These are phyloP conservation scores for Phlegmacium glaucopus DNA, from an alignment of 768 basidiomycete genomes.

Conservation along the genomic window DNA sequence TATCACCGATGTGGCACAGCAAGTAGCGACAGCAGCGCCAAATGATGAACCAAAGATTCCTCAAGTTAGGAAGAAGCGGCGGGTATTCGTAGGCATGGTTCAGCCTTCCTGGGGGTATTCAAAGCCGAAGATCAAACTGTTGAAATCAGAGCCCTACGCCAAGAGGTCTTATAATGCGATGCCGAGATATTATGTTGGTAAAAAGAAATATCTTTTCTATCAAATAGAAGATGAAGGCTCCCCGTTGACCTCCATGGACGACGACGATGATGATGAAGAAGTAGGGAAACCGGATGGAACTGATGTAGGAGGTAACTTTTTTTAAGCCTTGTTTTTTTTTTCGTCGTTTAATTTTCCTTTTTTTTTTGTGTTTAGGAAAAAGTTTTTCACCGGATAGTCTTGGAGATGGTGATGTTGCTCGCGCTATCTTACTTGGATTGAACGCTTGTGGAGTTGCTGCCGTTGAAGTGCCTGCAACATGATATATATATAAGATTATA, in stretches of 20 bases:
- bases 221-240: neutral
- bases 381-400: constrained; percentile 20
- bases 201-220: neutral
- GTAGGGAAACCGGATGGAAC: neutral
- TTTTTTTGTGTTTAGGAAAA: no score
- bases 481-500: no score
- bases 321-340: neutral
- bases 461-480: neutral
- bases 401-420: constrained; percentile 19
- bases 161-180: neutral
- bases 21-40: no score
- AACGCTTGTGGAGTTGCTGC: constrained; percentile 19
- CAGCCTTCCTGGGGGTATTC: constrained; percentile 27
- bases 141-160: neutral
- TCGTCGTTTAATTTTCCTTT: no score
- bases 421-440: constrained; percentile 20
- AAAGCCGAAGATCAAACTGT: neutral
- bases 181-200: no score
- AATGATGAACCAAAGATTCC: neutral
- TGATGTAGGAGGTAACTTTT: constrained; percentile 2
- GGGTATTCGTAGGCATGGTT: constrained; percentile 27
- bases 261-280: neutral
- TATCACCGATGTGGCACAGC: neutral
- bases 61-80: constrained; percentile 3
- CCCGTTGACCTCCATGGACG: constrained; percentile 2